Evolutionary conservation across 2,329 filamentous ascomycete species (phyloP).

Genomic region (Aquanectria penicillioides): DNA sequence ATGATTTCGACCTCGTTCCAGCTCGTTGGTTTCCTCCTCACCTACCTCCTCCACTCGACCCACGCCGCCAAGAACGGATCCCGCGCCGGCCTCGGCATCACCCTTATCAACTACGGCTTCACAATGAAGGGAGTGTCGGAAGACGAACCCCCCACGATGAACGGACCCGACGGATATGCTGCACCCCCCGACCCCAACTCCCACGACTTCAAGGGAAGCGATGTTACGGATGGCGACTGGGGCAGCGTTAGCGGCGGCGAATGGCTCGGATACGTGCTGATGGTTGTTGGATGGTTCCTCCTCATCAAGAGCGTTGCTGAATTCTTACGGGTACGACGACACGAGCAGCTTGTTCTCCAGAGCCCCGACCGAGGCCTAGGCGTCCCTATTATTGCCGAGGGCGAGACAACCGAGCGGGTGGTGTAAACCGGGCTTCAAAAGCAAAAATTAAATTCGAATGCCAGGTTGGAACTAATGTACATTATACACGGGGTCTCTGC

Average conservation of each 20-base stretch:
- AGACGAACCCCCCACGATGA: conserved; percentile 55
- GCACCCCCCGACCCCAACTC: conserved; percentile 87
- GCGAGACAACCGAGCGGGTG: conserved; percentile 80
- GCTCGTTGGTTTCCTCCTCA: conserved; percentile 95
- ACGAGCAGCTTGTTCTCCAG: conserved; percentile 92
- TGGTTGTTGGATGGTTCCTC: conserved; percentile 99
- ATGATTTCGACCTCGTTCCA: conserved; percentile 99
- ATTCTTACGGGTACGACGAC: conserved; percentile 85
- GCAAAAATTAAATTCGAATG: not conserved
- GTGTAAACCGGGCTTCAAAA: conserved; percentile 59
- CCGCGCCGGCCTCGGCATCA: conserved; percentile 92
- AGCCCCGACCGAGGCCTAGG: conserved; percentile 89
- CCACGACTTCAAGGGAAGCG: conserved; percentile 84
- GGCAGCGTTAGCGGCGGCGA: conserved; percentile 76
- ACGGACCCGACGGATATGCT: conserved; percentile 67
- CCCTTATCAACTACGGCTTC: conserved; percentile 95
- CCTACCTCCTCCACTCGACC: conserved; percentile 96
- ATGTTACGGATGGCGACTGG: conserved; percentile 63
- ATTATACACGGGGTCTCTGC: conserved; percentile 13
- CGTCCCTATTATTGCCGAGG: conserved; percentile 86
- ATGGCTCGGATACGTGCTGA: conserved; percentile 90
- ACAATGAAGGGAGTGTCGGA: conserved; percentile 80
- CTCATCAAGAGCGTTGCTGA: conserved; percentile 93
- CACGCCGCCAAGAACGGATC: conserved; percentile 98
- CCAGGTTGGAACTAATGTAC: conserved; percentile 8